Conservation (phyloP, 179 eudicot species). For the Heliamphora pulchella region DNA sequence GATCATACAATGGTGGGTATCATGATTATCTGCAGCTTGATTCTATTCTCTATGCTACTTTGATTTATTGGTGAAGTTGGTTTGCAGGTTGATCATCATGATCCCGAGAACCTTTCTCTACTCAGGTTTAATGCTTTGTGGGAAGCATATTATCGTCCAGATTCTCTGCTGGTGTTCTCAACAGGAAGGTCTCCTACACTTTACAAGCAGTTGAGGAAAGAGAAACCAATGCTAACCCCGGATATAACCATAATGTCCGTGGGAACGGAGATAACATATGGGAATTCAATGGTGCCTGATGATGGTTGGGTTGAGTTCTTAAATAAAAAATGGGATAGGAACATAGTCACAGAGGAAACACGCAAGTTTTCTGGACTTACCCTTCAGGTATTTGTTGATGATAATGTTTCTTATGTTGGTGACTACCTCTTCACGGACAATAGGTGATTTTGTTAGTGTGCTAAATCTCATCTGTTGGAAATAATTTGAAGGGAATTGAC, state of each 20-base stretch:
- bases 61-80: slow-evolving; percentile 9
- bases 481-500: not conserved
- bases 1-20: slow-evolving; percentile 88
- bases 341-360: slow-evolving; percentile 62
- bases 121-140: slow-evolving; percentile 90
- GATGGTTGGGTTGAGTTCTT: slow-evolving; percentile 72
- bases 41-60: not conserved
- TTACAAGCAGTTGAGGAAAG: slow-evolving; percentile 82
- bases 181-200: slow-evolving; percentile 92
- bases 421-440: not conserved
- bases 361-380: slow-evolving; percentile 72
- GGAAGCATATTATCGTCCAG: slow-evolving; percentile 84
- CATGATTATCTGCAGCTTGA: not conserved
- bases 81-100: slow-evolving; percentile 94
- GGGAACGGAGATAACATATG: slow-evolving; percentile 96
- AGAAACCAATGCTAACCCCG: slow-evolving; percentile 94
- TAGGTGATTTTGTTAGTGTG: not conserved
- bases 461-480: not conserved
- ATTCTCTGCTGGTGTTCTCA: slow-evolving; percentile 87
- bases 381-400: slow-evolving; percentile 57
- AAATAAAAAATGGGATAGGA: slow-evolving; percentile 80
- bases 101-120: slow-evolving; percentile 67
- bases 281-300: slow-evolving; percentile 86
- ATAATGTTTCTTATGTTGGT: not conserved
- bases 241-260: slow-evolving; percentile 95